phyloP scores from a whole-genome alignment of 306 rosid species.

The Neltuma alba region DNA sequence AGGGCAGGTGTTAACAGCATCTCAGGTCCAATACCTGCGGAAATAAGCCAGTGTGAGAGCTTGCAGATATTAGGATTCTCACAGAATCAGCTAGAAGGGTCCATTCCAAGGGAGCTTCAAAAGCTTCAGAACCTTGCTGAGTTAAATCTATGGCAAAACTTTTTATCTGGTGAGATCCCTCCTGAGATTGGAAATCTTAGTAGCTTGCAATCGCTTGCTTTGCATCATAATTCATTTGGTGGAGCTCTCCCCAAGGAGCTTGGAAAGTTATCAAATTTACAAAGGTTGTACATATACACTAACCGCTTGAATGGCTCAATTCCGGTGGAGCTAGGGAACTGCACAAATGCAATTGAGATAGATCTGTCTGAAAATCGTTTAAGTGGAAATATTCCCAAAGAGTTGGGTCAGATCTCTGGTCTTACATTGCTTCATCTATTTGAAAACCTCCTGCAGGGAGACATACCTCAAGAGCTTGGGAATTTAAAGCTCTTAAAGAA shows the following conservation, averaged over 20 bases:
- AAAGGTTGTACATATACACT: conserved; percentile 66
- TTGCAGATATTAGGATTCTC: conserved; percentile 70
- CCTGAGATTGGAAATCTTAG: conserved; percentile 68
- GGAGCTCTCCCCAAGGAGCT: conserved; percentile 64
- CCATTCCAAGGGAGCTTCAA: conserved; percentile 62
- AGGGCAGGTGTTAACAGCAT: conserved; percentile 66
- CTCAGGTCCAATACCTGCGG: conserved; percentile 62
- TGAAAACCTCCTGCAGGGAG: conserved; percentile 67
- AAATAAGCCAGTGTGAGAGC: conserved; percentile 62
- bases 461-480: conserved; percentile 65
- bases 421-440: conserved; percentile 73
- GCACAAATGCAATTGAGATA: conserved; percentile 65
- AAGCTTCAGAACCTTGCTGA: conserved; percentile 68
- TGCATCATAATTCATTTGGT: conserved; percentile 58
- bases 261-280: conserved; percentile 54
- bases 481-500: conserved; percentile 48
- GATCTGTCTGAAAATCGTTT: conserved; percentile 75
- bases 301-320: conserved; percentile 75
- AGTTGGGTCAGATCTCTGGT: conserved; percentile 57
- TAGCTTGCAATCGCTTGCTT: conserved; percentile 64
- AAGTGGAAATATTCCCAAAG: conserved; percentile 61
- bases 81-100: conserved; percentile 68
- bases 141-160: conserved; percentile 71
- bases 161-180: conserved; percentile 65
- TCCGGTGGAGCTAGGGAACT: conserved; percentile 66